A percentile compares a stretch with the other conserved stretches of the same genome.
phyloP scores from a whole-genome alignment of 1,139 yeast genomes.

The Zygoascus sp. region DNA sequence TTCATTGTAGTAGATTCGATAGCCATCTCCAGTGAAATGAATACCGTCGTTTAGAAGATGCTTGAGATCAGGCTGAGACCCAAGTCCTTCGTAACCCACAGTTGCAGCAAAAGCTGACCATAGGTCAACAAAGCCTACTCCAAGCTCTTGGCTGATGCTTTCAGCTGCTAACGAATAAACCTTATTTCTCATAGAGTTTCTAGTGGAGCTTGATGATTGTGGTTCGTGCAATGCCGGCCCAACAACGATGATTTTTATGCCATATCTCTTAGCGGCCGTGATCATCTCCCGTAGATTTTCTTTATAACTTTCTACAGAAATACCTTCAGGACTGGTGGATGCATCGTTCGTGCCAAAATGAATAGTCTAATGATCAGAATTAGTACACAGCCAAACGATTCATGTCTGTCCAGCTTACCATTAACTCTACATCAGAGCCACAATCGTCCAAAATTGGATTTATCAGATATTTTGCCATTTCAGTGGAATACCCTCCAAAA shows the following conservation, averaged over 20 bases:
- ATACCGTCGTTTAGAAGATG: constrained; percentile 54
- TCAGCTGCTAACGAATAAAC: constrained; percentile 49
- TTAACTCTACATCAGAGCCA: constrained; percentile 17
- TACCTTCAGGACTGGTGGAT: constrained; percentile 48
- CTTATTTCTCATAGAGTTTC: constrained; percentile 37
- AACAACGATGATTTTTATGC: constrained; percentile 49
- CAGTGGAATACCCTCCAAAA: constrained; percentile 54
- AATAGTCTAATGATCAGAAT: constrained; percentile 36
- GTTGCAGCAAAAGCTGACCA: constrained; percentile 41
- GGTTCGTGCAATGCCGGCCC: constrained; percentile 51
- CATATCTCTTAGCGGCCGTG: constrained; percentile 36
- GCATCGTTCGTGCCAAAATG: constrained; percentile 82
- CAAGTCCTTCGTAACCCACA: constrained; percentile 25
- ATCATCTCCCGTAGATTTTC: constrained; percentile 47
- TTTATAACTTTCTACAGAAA: constrained; percentile 46
- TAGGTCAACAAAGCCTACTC: constrained; percentile 52
- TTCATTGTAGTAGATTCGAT: constrained; percentile 36
- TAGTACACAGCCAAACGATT: neutral
- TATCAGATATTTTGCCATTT: constrained; percentile 37
- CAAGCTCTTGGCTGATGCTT: constrained; percentile 42
- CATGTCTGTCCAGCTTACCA: constrained; percentile 15
- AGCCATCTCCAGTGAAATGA: constrained; percentile 62
- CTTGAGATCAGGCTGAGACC: constrained; percentile 18
- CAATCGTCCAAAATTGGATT: constrained; percentile 25
- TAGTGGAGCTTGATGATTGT: constrained; percentile 35